These are phyloP conservation scores for Neurospora sp. DNA, from an alignment of 2,329 filamentous ascomycete genomes.

Conservation along the genomic window DNA sequence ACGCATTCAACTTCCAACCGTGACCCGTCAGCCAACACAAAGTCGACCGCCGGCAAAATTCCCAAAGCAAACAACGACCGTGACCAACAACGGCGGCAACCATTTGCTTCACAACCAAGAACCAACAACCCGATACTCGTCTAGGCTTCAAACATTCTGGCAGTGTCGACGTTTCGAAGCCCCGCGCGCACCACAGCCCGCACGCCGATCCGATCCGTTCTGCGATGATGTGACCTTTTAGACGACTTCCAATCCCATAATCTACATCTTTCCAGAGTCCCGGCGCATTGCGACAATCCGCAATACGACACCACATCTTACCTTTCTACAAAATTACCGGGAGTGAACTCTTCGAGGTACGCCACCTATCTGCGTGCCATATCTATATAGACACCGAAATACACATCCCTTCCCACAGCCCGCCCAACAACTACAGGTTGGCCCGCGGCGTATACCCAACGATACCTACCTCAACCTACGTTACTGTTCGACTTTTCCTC, in stretches of 20 bases:
- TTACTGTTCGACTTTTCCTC: neutral
- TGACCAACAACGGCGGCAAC: neutral
- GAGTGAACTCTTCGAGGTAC: neutral
- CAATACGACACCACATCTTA: neutral
- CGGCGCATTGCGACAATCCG: neutral
- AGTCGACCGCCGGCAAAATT: neutral
- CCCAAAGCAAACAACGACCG: neutral
- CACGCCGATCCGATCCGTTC: slow-evolving; percentile 3
- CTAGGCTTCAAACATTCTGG: neutral
- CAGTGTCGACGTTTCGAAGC: slow-evolving; percentile 2
- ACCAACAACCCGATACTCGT: neutral
- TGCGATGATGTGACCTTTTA: slow-evolving; percentile 19
- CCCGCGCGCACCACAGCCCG: slow-evolving; percentile 1
- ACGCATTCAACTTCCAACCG: neutral
- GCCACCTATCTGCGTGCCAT: neutral
- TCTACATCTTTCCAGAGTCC: neutral
- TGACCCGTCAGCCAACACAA: neutral
- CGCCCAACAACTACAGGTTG: neutral
- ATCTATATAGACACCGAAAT: neutral
- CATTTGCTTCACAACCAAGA: neutral
- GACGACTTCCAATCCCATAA: neutral
- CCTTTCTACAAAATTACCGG: neutral
- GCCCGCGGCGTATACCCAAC: neutral
- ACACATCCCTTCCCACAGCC: neutral
- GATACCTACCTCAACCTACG: neutral